A percentile compares a stretch with the other conserved stretches of the same genome.
These are phyloP conservation scores for Exserohilum rostratum DNA, from an alignment of 2,329 filamentous ascomycete species.

Conservation along the genomic window DNA sequence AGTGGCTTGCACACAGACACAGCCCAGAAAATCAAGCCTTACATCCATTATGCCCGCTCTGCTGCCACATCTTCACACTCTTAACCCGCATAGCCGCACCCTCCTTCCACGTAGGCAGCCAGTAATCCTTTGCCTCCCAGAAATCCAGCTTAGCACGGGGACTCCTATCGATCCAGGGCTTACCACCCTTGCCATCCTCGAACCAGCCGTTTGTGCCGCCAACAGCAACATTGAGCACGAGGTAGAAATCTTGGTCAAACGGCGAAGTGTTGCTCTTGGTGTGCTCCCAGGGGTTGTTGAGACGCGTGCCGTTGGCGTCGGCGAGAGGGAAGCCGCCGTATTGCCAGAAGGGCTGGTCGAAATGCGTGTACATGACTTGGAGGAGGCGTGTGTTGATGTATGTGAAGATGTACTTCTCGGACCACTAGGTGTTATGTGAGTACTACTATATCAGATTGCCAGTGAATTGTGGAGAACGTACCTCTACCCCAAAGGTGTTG, in stretches of 20 bases:
- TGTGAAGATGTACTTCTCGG: conserved; percentile 84
- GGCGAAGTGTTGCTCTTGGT: conserved; percentile 69
- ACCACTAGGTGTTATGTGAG: conserved; percentile 62
- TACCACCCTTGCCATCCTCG: conserved; percentile 70
- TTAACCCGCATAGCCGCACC: conserved; percentile 69
- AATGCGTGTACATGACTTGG: conserved; percentile 79
- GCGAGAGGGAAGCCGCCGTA: conserved; percentile 71
- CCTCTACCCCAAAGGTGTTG: conserved; percentile 79
- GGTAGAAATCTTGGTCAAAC: conserved; percentile 77
- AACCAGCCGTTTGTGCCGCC: conserved; percentile 86
- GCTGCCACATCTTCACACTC: conserved; percentile 65
- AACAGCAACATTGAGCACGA: conserved; percentile 77
- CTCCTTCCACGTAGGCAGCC: conserved; percentile 73
- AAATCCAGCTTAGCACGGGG: conserved; percentile 75
- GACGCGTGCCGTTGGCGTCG: conserved; percentile 68
- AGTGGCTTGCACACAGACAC: too few species aligned
- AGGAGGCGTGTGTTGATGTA: conserved; percentile 81
- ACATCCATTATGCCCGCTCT: conserved; percentile 56
- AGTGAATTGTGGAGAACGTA: conserved; percentile 13
- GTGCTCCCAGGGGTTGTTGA: conserved; percentile 68
- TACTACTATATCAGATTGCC: not conserved
- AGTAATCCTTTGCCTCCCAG: conserved; percentile 69
- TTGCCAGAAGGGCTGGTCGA: conserved; percentile 70
- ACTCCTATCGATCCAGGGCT: conserved; percentile 79
- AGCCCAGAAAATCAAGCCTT: conserved; percentile 19